Evolutionary conservation across 1,139 yeast species (phyloP).

Genomic region (Ashbya aceris): DNA sequence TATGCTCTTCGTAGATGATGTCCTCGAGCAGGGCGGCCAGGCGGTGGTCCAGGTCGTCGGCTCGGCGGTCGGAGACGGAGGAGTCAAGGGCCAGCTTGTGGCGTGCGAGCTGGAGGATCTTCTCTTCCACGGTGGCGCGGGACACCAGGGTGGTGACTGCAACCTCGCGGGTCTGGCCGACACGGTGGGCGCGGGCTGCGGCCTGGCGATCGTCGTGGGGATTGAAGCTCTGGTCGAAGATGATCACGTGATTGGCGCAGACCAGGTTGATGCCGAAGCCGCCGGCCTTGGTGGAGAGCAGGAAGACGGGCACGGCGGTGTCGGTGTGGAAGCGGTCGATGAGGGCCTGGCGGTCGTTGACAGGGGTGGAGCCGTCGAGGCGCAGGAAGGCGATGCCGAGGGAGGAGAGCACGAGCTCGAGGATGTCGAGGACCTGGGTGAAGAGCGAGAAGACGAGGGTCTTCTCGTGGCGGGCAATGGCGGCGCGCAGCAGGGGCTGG

Average conservation of each 20-base stretch:
- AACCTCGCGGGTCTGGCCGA: constrained; percentile 89
- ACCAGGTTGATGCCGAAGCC: constrained; percentile 96
- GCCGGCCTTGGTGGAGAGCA: constrained; percentile 92
- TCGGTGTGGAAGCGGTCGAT: constrained; percentile 87
- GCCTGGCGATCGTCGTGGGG: constrained; percentile 99
- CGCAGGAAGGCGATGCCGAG: constrained; percentile 67
- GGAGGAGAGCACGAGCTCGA: constrained; percentile 64
- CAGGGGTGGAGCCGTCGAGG: constrained; percentile 88
- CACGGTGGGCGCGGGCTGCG: constrained; percentile 96
- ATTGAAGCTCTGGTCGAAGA: constrained; percentile 88
- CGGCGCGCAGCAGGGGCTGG: constrained; percentile 46
- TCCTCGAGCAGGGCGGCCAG: constrained; percentile 27
- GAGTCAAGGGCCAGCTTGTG: constrained; percentile 79
- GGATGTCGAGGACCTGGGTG: constrained; percentile 82
- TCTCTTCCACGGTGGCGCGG: constrained; percentile 76
- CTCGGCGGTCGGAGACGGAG: constrained; percentile 23
- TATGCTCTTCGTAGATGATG: constrained; percentile 22
- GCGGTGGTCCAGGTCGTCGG: constrained; percentile 22
- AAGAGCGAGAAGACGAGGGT: constrained; percentile 81
- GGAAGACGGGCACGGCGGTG: constrained; percentile 70
- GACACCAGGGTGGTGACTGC: constrained; percentile 69
- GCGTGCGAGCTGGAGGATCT: constrained; percentile 75
- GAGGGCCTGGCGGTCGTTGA: constrained; percentile 83
- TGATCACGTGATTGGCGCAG: constrained; percentile 87
- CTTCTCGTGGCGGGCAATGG: constrained; percentile 56